These are phyloP conservation scores for Elongisporangium prolatum DNA, from an alignment of 352 stramenopile genomes.

Conservation along the genomic window DNA sequence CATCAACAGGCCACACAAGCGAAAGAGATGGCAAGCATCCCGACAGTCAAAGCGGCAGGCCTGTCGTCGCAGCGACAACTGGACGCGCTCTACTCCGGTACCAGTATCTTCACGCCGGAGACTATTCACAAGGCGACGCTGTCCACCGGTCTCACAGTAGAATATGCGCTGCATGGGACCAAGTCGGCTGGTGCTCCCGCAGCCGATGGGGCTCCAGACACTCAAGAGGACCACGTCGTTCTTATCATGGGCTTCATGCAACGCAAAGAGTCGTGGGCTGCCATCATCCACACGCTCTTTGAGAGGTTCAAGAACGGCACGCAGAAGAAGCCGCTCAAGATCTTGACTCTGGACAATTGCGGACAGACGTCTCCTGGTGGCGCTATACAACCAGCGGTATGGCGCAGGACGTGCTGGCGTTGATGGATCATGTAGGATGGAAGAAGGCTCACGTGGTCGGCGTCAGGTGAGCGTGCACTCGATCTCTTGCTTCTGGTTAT, in stretches of 20 bases:
- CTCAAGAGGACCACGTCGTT: conserved; percentile 32
- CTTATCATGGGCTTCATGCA: conserved; percentile 53
- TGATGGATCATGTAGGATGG: conserved; percentile 66
- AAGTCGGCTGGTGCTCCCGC: background rate
- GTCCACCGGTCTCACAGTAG: conserved; percentile 8
- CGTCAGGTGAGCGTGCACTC: conserved; percentile 18
- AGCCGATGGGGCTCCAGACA: background rate
- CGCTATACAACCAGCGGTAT: conserved; percentile 53
- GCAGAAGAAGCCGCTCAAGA: conserved; percentile 28
- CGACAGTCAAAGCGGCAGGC: conserved; percentile 1
- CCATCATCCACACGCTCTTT: conserved; percentile 40
- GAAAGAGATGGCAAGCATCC: background rate
- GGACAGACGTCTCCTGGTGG: conserved; percentile 38
- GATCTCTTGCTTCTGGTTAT: too few species aligned
- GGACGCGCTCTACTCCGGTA: conserved; percentile 13
- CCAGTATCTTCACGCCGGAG: conserved; percentile 15
- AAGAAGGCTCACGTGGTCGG: conserved; percentile 31
- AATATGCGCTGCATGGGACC: conserved; percentile 3
- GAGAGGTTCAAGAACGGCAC: conserved; percentile 25
- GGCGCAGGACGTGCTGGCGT: conserved; percentile 42
- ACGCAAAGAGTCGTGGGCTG: conserved; percentile 49
- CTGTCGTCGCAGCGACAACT: conserved; percentile 12
- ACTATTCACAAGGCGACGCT: conserved; percentile 6
- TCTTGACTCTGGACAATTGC: conserved; percentile 57
- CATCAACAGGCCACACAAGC: background rate